These are phyloP conservation scores for Drechslera avenae DNA, from an alignment of 2,329 filamentous ascomycete species.

Conservation along the genomic window DNA sequence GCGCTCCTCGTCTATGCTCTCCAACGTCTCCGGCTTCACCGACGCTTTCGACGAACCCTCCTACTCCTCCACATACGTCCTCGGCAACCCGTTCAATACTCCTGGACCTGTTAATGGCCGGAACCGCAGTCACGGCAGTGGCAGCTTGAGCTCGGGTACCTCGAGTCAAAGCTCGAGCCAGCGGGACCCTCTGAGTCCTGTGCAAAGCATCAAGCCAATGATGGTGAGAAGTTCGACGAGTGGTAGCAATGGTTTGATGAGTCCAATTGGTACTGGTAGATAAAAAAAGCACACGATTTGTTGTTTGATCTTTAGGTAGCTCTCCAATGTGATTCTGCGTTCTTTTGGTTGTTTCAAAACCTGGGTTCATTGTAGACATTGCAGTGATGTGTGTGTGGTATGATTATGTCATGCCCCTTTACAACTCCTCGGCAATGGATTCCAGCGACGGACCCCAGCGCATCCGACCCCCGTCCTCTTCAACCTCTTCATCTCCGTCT, in stretches of 20 bases:
- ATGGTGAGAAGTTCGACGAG: constrained; percentile 41
- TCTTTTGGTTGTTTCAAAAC: constrained; percentile 20
- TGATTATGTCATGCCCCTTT: neutral
- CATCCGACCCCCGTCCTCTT: neutral
- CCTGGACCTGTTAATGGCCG: constrained; percentile 46
- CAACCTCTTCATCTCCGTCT: neutral
- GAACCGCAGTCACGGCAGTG: constrained; percentile 57
- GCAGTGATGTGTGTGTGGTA: neutral
- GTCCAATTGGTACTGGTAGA: constrained; percentile 38
- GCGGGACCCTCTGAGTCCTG: constrained; percentile 47
- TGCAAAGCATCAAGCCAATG: constrained; percentile 41
- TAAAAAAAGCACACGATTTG: constrained; percentile 24
- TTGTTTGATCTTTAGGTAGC: constrained; percentile 28
- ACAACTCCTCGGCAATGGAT: neutral
- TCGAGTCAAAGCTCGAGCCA: constrained; percentile 47
- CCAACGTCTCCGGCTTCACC: constrained; percentile 58
- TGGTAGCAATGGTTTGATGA: constrained; percentile 39
- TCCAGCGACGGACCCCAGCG: constrained; percentile 1
- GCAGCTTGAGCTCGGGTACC: constrained; percentile 52
- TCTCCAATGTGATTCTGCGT: constrained; percentile 35
- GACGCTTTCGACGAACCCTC: constrained; percentile 50
- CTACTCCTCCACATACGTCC: constrained; percentile 33
- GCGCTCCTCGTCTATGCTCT: constrained; percentile 59
- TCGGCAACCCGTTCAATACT: constrained; percentile 47
- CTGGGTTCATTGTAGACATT: neutral